Evolutionary conservation across 768 basidiomycete genomes (phyloP), one percentile per base, ranked within the genome.

Genomic region (Podaxis sp.): DNA sequence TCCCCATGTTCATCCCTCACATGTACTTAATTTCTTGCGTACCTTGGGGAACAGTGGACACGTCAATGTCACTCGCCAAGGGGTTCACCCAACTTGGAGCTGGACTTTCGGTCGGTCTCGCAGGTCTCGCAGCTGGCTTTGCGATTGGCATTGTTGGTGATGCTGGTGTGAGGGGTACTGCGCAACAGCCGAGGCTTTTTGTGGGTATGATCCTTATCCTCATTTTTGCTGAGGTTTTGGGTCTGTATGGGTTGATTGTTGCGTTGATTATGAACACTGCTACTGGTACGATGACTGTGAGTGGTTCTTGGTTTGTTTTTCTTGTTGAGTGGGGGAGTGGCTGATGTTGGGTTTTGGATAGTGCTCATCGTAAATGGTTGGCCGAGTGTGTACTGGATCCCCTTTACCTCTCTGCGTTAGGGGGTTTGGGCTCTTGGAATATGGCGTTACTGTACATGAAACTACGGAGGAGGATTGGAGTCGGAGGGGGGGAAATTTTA

Each of bases 71-170:
- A 7, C 87, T 99, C 63, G 95, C 93, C 73, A 85, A 91, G 71
- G 95, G 95, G 56, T 95, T 97, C 75, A 84, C 92, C 58, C 93
- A 96, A 68, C 90, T 97, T 61, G 95, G 94, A 70, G 95, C 94
- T 46, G 95, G 95, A 72, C 85, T 96, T 52, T 84, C 93, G 1
- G 93, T 95, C 69, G 93, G 94, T 67, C 87, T 93, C 54, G 92
- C 95, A 46, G 96, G 96, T 82, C 85, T 99, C 38, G 92, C 95
- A 54, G 96, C 96, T 62, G 97, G 97, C 53, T 96, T 98, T 66
- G 97, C 97, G 63, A 89, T 99, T 70, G 97, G 97, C 61, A 98
- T 98, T 71, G 97, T 98, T 61, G 97, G 97, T 71, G 97, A 99
- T 72, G 95, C 96, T 62, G 96, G 97, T 82, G 97, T 98, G 28